Percentiles rank a stretch among this genome's conserved stretches.
Evolutionary conservation across 1,139 yeast genomes (phyloP).

Genomic region (Debaryomyces robertsiae): DNA sequence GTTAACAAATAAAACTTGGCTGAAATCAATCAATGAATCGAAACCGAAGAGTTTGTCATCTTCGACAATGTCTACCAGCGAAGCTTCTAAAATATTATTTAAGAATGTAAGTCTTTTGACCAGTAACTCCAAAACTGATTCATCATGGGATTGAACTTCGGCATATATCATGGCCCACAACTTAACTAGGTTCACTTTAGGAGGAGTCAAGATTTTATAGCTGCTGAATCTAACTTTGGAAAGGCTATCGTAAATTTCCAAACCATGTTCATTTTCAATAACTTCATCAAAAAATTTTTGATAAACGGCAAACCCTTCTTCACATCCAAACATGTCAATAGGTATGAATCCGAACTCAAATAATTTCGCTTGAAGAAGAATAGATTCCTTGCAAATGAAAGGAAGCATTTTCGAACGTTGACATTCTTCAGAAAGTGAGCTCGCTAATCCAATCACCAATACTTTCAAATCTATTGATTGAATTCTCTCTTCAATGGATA

Average conservation of each 20-base stretch:
- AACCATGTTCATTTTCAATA: slow-evolving; percentile 3
- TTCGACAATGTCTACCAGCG: slow-evolving; percentile 1
- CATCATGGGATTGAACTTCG: slow-evolving; percentile 31
- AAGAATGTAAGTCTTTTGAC: slow-evolving; percentile 39
- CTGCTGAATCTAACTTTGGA: slow-evolving; percentile 15
- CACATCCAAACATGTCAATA: slow-evolving; percentile 14
- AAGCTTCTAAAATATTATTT: slow-evolving; percentile 22
- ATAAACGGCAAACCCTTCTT: slow-evolving; percentile 14
- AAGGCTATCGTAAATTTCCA: slow-evolving; percentile 12
- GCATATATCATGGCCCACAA: slow-evolving; percentile 24
- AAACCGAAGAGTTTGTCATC: slow-evolving; percentile 12
- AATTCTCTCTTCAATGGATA: background rate
- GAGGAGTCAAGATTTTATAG: slow-evolving; percentile 12
- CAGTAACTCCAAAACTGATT: slow-evolving; percentile 27
- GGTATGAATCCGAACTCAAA: slow-evolving; percentile 19
- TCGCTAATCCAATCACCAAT: slow-evolving; percentile 5
- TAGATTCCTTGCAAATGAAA: background rate
- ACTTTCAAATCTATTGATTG: background rate
- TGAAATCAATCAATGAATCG: slow-evolving; percentile 20
- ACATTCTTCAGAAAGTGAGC: background rate
- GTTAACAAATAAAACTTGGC: slow-evolving; percentile 24
- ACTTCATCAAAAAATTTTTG: slow-evolving; percentile 15
- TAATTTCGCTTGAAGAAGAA: slow-evolving; percentile 23
- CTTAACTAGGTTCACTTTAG: slow-evolving; percentile 12
- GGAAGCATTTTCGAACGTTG: background rate